A percentile compares a stretch with the other conserved stretches of the same genome.
These are phyloP conservation scores for Catenaria anguillulae DNA, from an alignment of 371 early-diverging fungal genomes.

Conservation along the genomic window DNA sequence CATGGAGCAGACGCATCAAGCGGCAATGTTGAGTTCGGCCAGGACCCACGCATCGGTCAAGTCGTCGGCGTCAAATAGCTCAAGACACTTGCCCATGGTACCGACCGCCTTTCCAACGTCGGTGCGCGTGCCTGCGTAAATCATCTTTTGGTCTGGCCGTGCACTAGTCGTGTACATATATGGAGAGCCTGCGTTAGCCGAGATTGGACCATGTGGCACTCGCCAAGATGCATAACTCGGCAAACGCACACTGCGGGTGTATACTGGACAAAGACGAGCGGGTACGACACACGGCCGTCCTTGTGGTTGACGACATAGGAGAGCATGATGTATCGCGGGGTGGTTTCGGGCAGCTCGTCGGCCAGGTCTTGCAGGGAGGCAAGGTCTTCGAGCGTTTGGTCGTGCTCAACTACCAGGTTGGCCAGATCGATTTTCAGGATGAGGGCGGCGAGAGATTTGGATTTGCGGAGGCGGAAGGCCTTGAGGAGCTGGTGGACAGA, in stretches of 20 bases:
- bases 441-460: background rate
- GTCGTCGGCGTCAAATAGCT: background rate
- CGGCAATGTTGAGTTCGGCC: too few relatives aligned
- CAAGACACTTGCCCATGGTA: background rate
- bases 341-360: slow-evolving; percentile 20
- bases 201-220: too few relatives aligned
- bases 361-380: slow-evolving; percentile 11
- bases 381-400: slow-evolving; percentile 1
- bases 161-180: too few relatives aligned
- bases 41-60: background rate
- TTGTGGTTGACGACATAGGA: slow-evolving; percentile 17
- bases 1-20: too few relatives aligned
- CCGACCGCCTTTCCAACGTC: background rate
- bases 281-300: slow-evolving; percentile 22
- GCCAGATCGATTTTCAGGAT: slow-evolving; percentile 1
- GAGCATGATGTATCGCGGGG: slow-evolving; percentile 22
- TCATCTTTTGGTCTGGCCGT: background rate
- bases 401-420: background rate
- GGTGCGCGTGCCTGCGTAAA: background rate
- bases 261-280: slow-evolving; percentile 15
- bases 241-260: slow-evolving; percentile 16
- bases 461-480: background rate
- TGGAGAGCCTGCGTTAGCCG: too few relatives aligned
- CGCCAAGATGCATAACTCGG: too few relatives aligned
- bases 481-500: background rate